Evolutionary conservation across 2,329 filamentous ascomycete species (phyloP).

Genomic region (Calonectria pteridis): DNA sequence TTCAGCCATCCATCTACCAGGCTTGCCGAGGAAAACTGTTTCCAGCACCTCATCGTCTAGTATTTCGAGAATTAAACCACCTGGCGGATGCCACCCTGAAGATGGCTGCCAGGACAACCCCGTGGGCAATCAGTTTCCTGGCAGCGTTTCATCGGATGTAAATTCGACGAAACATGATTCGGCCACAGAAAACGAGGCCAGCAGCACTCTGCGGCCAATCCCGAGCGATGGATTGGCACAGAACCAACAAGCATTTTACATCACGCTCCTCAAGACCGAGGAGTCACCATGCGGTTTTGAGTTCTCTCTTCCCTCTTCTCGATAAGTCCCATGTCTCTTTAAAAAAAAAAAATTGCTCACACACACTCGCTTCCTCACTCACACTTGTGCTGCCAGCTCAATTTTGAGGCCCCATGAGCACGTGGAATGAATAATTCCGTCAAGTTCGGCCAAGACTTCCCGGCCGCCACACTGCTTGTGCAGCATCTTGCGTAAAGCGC

Average conservation of each 20-base stretch:
- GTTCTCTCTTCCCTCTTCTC: slow-evolving; percentile 3
- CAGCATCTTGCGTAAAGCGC: background rate
- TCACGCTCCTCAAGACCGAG: slow-evolving; percentile 3
- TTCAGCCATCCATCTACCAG: slow-evolving; percentile 40
- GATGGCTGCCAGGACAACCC: background rate
- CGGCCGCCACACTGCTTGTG: background rate
- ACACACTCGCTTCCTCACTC: background rate
- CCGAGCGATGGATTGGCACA: background rate
- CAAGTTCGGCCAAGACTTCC: background rate
- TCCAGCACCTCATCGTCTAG: background rate
- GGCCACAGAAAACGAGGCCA: background rate
- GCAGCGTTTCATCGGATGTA: background rate
- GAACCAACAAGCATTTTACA: slow-evolving; percentile 7
- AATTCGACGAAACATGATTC: background rate
- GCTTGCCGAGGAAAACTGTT: slow-evolving; percentile 29
- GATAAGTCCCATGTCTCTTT: background rate
- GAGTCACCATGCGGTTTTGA: slow-evolving; percentile 6
- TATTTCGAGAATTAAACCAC: background rate
- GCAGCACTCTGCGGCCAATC: background rate
- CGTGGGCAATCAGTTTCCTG: background rate
- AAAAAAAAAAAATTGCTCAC: background rate
- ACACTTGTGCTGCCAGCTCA: background rate
- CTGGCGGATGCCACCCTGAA: background rate
- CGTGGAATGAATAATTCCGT: background rate
- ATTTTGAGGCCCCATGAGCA: background rate